phyloP scores from a whole-genome alignment of 768 basidiomycete genomes.

The Podaxis sp. region DNA sequence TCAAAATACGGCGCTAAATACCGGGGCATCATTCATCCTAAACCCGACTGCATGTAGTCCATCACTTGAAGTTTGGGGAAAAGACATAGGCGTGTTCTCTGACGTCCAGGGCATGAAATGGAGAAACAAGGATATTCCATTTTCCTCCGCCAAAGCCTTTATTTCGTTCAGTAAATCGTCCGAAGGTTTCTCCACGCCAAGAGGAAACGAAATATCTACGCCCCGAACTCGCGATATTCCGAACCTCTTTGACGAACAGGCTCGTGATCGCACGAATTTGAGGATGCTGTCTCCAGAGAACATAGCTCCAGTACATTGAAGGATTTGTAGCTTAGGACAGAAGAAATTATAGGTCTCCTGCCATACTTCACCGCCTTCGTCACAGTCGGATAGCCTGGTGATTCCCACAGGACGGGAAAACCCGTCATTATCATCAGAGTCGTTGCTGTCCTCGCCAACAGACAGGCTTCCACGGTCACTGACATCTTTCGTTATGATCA shows the following conservation, averaged over 20 bases:
- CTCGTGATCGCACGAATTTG: not conserved
- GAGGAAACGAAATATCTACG: not conserved
- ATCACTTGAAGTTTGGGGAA: not conserved
- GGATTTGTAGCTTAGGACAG: conserved; percentile 2
- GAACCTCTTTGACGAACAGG: not conserved
- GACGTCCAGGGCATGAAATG: not conserved
- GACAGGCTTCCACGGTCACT: not conserved
- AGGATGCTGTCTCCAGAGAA: not conserved
- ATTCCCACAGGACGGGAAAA: not conserved
- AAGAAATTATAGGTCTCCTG: conserved; percentile 2
- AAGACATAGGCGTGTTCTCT: not conserved
- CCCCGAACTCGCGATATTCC: not conserved
- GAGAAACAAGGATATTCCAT: not conserved
- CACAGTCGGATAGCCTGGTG: not conserved
- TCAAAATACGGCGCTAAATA: not conserved
- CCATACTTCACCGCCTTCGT: not conserved
- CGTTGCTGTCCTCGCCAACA: not conserved
- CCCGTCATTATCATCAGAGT: not conserved
- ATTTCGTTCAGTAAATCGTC: not conserved
- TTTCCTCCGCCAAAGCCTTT: not conserved
- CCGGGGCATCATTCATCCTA: not conserved
- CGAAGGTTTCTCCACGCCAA: not conserved
- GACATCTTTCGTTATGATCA: not conserved
- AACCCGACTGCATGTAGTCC: not conserved
- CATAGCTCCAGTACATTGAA: conserved; percentile 7